These are phyloP conservation scores for Phaeosphaeriaceae sp. DNA, from an alignment of 2,329 filamentous ascomycete genomes.

Conservation along the genomic window DNA sequence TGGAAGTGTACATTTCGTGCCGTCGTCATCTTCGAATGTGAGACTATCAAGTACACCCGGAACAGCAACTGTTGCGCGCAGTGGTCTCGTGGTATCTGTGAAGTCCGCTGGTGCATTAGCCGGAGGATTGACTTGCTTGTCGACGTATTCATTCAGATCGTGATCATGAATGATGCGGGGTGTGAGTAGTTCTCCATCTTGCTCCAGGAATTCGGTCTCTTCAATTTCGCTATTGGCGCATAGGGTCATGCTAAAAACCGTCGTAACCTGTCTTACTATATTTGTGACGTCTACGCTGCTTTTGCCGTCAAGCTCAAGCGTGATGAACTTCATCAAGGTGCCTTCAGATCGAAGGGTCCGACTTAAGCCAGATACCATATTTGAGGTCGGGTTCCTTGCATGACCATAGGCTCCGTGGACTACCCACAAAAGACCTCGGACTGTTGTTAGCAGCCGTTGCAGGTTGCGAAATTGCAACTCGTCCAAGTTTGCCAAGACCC, in stretches of 20 bases:
- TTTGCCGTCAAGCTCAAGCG: constrained; percentile 12
- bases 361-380: constrained; percentile 18
- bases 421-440: constrained; percentile 14
- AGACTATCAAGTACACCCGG: constrained; percentile 25
- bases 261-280: background rate
- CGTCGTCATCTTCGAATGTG: constrained; percentile 26
- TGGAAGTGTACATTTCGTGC: background rate
- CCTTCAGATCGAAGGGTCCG: constrained; percentile 17
- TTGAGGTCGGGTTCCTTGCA: constrained; percentile 9
- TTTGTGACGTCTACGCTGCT: background rate
- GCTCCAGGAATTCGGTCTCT: constrained; percentile 13
- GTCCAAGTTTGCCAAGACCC: constrained; percentile 7
- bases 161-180: constrained; percentile 24
- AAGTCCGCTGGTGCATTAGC: constrained; percentile 20
- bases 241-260: constrained; percentile 3
- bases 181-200: constrained; percentile 8
- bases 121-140: constrained; percentile 27
- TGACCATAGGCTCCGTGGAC: constrained; percentile 9
- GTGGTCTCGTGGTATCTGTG: constrained; percentile 12
- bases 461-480: constrained; percentile 6
- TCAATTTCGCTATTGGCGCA: background rate
- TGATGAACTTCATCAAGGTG: constrained; percentile 11
- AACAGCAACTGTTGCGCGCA: constrained; percentile 17
- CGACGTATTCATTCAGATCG: constrained; percentile 30
- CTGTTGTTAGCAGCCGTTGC: constrained; percentile 4